Percentiles rank a stretch among this genome's conserved stretches.
phyloP scores from a whole-genome alignment of 805 yeast species.

The Scheffersomyces ergatensis region DNA sequence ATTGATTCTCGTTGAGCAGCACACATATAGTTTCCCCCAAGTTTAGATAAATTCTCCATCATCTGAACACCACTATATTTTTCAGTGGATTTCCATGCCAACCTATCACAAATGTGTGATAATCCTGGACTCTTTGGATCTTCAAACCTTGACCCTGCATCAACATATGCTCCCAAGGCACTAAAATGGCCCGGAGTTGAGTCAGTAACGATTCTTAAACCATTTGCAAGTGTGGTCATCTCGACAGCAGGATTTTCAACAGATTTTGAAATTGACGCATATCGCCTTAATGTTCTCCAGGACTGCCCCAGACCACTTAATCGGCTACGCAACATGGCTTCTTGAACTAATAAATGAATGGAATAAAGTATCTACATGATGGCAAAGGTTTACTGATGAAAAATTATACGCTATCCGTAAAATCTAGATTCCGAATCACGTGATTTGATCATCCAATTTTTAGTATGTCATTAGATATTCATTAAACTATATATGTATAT shows the following conservation, averaged over 20 bases:
- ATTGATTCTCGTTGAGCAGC: slow-evolving; percentile 88
- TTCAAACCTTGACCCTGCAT: slow-evolving; percentile 90
- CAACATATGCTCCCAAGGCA: slow-evolving; percentile 84
- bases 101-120: slow-evolving; percentile 79
- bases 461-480: no score
- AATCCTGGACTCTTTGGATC: slow-evolving; percentile 58
- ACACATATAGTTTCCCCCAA: slow-evolving; percentile 95
- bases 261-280: no score
- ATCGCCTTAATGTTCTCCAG: no score
- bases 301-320: no score
- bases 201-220: slow-evolving; percentile 79
- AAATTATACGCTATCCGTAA: no score
- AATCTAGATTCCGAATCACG: no score
- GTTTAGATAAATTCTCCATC: slow-evolving; percentile 68
- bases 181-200: slow-evolving; percentile 87
- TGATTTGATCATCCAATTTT: no score
- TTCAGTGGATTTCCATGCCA: slow-evolving; percentile 76
- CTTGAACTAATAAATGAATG: no score
- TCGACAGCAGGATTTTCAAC: slow-evolving; percentile 11
- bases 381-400: no score
- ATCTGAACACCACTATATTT: slow-evolving; percentile 61
- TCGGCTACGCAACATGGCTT: no score
- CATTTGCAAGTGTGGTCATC: slow-evolving; percentile 58
- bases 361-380: no score
- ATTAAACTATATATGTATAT: neutral